Evolutionary conservation across 768 basidiomycete genomes (phyloP), one percentile per base, ranked within the genome.

Genomic region (Erythrobasidium yunnanense): DNA sequence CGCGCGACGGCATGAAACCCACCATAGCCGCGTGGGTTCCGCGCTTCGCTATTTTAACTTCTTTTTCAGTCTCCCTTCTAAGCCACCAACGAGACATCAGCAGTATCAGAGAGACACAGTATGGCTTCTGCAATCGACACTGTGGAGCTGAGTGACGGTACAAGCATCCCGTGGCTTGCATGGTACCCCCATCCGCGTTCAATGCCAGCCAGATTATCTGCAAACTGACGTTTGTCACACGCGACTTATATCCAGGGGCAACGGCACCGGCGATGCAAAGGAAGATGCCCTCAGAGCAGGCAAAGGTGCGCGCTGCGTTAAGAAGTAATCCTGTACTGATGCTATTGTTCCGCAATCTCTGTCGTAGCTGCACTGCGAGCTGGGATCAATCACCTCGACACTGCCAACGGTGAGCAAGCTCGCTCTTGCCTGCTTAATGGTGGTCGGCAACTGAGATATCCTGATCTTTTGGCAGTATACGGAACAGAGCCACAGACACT

Each of bases 101-200:
- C n/a, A 11, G 38, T n/a, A 42, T 11, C 38, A 11, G 11, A 11
- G 11, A 11, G 38, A 11, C 11, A 11, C n/a, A n/a, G n/a, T 42
- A 42, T 42, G 38, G n/a, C 38, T 11, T 11, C 38, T 42, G 11
- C 11, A 42, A 42, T 55, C 7, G 33, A 55, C 13, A 69, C 70
- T 1, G 68, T 76, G 65, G 67, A 66, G n/a, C 68, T 75, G 23
- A 65, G 65, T 33, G 73, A 77, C 65, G 74, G 73, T 25, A 72
- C 69, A 11, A 7, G 53, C 22, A 75, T 77, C 66, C 75, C 75
- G 18, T 70, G 69, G 29, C 58, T 76, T 35, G 72, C 57, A 25
- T 76, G 73, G 75, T 75, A 73, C 22, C 73, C 73, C n/a, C 54
- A n/a, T n/a, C n/a, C n/a, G n/a, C n/a, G n/a, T 68, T n/a, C 67